Evolutionary conservation across 164 flowering plant species (phyloP).

Genomic region (Akebia trifoliata): DNA sequence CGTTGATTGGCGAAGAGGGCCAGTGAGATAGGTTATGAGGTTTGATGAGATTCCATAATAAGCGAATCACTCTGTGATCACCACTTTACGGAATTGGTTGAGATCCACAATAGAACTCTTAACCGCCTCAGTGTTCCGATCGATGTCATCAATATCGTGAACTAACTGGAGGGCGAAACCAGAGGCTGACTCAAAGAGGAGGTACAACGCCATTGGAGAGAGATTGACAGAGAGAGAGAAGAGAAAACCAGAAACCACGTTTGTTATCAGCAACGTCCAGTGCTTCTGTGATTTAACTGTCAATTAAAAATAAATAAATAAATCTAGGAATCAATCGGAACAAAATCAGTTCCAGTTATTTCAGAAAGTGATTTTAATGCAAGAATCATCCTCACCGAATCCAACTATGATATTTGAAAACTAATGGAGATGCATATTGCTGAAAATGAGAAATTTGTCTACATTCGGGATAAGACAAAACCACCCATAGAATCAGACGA

Average conservation of each 20-base stretch:
- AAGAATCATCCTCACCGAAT: too few relatives aligned
- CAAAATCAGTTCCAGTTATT: constrained; percentile 1
- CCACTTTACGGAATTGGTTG: constrained; percentile 84
- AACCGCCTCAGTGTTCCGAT: constrained; percentile 82
- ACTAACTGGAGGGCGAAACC: constrained; percentile 65
- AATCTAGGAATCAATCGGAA: neutral
- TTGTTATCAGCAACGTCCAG: too few relatives aligned
- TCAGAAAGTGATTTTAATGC: neutral
- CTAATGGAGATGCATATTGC: neutral
- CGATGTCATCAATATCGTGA: too few relatives aligned
- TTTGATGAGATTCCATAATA: too few relatives aligned
- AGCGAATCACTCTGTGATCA: too few relatives aligned
- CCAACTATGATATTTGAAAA: neutral
- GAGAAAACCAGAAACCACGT: too few relatives aligned
- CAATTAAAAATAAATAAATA: too few relatives aligned
- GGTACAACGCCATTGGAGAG: constrained; percentile 45
- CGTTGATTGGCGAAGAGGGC: too few relatives aligned
- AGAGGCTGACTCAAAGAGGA: constrained; percentile 71
- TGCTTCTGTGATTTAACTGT: too few relatives aligned
- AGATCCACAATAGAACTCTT: constrained; percentile 67
- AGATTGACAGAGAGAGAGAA: too few relatives aligned
- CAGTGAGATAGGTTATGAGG: too few relatives aligned
- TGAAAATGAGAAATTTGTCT: neutral
- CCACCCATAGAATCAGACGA: neutral
- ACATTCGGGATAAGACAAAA: neutral